Base-by-base conservation (phyloP, 2,329 filamentous ascomycete species). In the Thielaviopsis cerberus region DNA sequence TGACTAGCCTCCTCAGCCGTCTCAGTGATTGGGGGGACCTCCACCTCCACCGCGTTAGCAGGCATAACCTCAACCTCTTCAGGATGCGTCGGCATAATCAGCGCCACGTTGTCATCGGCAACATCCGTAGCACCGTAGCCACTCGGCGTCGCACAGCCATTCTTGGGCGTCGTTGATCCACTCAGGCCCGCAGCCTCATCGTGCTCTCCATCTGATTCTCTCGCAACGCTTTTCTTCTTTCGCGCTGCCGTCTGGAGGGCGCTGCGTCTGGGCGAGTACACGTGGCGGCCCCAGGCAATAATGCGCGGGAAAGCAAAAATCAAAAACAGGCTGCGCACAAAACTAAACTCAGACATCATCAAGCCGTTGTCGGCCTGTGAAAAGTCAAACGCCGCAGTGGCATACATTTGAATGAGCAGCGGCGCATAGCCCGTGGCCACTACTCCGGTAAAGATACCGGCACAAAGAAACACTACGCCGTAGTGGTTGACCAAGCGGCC, bases 341-440 rank as follows among this genome's bases (percentile, higher is more conserved):
- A 70, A 0, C 76, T 73, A 63, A 76, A 79, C 57, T 73, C 75
- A 0, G 76, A 75, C 74, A 80, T 79, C 50, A 81, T 71, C 66
- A 71, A 76, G 5, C 77, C 77, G 58, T 81, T 81, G 57, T 79
- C 72, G 0, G 68, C 72, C n/a, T 78, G 78, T 53, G 70, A 69
- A 59, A 81, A 81, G 59, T 72, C 69, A 61, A 80, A 81, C 0
- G 69, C 70, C 1, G 77, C 73, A 0, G 78, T 80, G 1, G 76
- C 76, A 58, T 80, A 81, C 71, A 81, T 74, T 61, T 81, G 78
- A 30, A 81, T 73, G 0, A 87, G 69, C 0, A 79, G 72, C 0
- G 81, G 79, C 0, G 83, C 81, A 58, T 85, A 87, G 1, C 81
- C 82, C 0, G 83, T 86, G 0, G 83, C 82, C 1, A 78, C 75